phyloP scores from a whole-genome alignment of 257 asterid genomes.

The Galeopsis tetrahit region DNA sequence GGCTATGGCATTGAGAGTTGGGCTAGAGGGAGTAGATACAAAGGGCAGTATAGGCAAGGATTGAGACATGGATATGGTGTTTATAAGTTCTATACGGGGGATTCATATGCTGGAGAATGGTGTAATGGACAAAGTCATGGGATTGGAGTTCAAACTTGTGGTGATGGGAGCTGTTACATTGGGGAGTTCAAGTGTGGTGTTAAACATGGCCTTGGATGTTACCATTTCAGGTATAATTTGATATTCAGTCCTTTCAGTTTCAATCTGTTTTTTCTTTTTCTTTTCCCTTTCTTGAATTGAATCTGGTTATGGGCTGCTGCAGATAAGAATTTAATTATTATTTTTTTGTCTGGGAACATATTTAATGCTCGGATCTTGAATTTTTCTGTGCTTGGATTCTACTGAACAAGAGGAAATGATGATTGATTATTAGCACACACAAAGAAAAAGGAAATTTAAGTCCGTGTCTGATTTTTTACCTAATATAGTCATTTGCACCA shows the following conservation, averaged over 20 bases:
- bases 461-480: conserved; percentile 3
- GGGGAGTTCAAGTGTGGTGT: conserved; percentile 90
- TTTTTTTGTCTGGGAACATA: neutral
- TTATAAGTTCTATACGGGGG: conserved; percentile 82
- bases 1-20: conserved; percentile 95
- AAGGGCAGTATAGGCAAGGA: conserved; percentile 88
- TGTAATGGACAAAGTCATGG: conserved; percentile 92
- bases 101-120: conserved; percentile 91
- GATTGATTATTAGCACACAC: conserved; percentile 14
- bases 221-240: conserved; percentile 80
- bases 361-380: neutral
- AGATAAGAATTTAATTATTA: neutral
- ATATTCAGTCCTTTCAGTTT: neutral
- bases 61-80: conserved; percentile 84
- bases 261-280: neutral
- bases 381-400: conserved; percentile 13
- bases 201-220: conserved; percentile 92
- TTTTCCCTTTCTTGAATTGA: neutral
- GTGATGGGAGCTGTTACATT: conserved; percentile 84
- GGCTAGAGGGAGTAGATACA: conserved; percentile 85
- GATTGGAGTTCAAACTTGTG: conserved; percentile 83
- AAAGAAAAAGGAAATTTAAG: neutral
- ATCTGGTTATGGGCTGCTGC: neutral
- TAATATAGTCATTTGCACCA: conserved; percentile 2
- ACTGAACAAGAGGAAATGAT: conserved; percentile 24